phyloP scores from a whole-genome alignment of 1,284 basidiomycete genomes.

The Ceratobasidium sp. region DNA sequence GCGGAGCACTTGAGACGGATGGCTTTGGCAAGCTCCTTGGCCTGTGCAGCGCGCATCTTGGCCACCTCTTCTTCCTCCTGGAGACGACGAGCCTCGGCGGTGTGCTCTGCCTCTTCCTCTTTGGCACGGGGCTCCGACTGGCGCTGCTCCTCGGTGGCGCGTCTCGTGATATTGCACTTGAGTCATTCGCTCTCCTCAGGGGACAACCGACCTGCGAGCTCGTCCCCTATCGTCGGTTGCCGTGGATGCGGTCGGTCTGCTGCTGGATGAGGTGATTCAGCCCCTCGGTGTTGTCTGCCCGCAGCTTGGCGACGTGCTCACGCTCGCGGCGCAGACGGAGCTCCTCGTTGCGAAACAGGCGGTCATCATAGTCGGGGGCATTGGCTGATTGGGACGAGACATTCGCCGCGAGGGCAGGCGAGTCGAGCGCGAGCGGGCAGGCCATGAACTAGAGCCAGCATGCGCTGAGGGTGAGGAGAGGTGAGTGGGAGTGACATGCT shows the following conservation, averaged over 20 bases:
- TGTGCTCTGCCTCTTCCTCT: constrained; percentile 30
- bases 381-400: neutral
- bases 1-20: constrained; percentile 33
- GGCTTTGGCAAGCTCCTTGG: constrained; percentile 37
- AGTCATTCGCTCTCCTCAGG: constrained; percentile 33
- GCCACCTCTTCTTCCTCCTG: constrained; percentile 37
- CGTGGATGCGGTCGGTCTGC: constrained; percentile 41
- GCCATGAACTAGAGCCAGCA: no score
- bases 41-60: constrained; percentile 37
- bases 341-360: constrained; percentile 27
- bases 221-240: constrained; percentile 42
- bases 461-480: no score
- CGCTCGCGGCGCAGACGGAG: constrained; percentile 16
- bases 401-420: no score
- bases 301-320: constrained; percentile 37
- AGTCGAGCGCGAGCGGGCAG: no score
- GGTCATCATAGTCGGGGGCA: constrained; percentile 5
- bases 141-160: constrained; percentile 37
- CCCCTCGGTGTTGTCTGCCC: constrained; percentile 29
- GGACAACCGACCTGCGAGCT: constrained; percentile 18
- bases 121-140: neutral
- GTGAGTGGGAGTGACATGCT: no score
- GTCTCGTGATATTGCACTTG: constrained; percentile 28
- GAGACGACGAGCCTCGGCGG: constrained; percentile 4
- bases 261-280: constrained; percentile 33